Base-by-base conservation (phyloP, 306 rosid genomes). In the Cercis canadensis region DNA sequence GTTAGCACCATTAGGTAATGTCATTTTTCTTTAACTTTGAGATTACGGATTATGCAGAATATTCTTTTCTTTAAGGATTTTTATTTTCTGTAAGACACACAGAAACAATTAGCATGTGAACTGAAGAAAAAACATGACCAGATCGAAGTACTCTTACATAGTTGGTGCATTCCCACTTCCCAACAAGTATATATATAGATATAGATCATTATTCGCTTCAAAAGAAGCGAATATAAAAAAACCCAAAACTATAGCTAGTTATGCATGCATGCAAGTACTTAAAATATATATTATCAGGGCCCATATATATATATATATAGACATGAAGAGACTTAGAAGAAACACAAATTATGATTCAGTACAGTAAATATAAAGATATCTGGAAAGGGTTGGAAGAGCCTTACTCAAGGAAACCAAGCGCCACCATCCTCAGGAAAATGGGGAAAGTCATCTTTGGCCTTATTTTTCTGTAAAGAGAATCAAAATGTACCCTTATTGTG, bases 381-480 rank as follows among this genome's bases (percentile, higher is more conserved):
- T 11, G 45, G 32, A 65, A 39, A 45, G 14, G 18, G 8, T 55
- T 8, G 0, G 11, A 62, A 76, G 80, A 75, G 75, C 21, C 87
- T 89, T 89, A 95, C 99, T 95, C 99, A 39, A 95, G 89, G 70
- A 95, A 92, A 33, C 83, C 99, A 63, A 95, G 99, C 65, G 58
- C 67, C 72, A 92, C 45, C 9, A 95, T 75, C 80, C 99, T 84
- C 36, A 88, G 67, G 84, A 95, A 84, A 64, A 92, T 70, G 5
- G 96, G 90, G n/a, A 92, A 84, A 14, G 99, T 95, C 99, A 95
- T 89, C 86, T 82, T 85, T 13, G 99, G 96, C 78, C 99, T 82
- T 62, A 81, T 89, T 73, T 95, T 95, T 76, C 99, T 95, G 92
- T 5, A 54, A 75, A 64, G 10, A 40, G 5, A 69, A 46, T 40